Conservation (phyloP, 2,329 filamentous ascomycete genomes). For the Paracorniculantispora psalliotae region DNA sequence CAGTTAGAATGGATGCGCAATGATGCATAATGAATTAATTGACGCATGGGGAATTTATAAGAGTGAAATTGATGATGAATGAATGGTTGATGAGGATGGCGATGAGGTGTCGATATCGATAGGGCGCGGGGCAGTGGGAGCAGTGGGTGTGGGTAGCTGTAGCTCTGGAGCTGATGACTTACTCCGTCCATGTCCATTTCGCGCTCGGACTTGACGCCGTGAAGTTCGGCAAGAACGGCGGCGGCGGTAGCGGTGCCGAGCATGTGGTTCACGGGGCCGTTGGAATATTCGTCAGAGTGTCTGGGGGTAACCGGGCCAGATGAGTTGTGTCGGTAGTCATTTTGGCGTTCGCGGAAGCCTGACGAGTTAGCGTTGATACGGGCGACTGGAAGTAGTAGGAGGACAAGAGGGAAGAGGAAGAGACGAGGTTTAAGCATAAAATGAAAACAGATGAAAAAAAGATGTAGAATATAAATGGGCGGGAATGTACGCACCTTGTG, state of each 20-base stretch:
- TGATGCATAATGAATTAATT: neutral
- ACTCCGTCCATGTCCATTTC: slow-evolving; percentile 78
- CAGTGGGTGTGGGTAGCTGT: slow-evolving; percentile 10
- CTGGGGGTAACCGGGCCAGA: slow-evolving; percentile 65
- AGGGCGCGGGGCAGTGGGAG: slow-evolving; percentile 22
- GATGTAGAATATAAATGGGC: slow-evolving; percentile 18
- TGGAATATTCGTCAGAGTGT: slow-evolving; percentile 62
- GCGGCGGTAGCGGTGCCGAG: slow-evolving; percentile 66
- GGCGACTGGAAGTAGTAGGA: too few species aligned
- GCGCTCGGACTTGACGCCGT: slow-evolving; percentile 67
- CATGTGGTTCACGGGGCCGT: slow-evolving; percentile 35
- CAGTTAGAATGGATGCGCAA: neutral
- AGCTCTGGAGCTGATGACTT: slow-evolving; percentile 31
- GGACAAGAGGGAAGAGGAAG: too few species aligned
- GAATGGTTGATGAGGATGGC: neutral
- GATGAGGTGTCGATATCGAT: slow-evolving; percentile 22
- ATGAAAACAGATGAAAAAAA: slow-evolving; percentile 17
- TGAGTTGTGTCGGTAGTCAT: slow-evolving; percentile 62
- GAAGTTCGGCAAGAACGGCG: slow-evolving; percentile 78
- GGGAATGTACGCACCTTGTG: slow-evolving; percentile 26
- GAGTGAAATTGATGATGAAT: neutral
- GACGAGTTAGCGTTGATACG: neutral
- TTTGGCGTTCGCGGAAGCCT: slow-evolving; percentile 57
- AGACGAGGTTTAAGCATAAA: too few species aligned
- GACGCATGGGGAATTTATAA: neutral